Base-by-base conservation (phyloP, 1,284 basidiomycete genomes). In the Somion occarium region DNA sequence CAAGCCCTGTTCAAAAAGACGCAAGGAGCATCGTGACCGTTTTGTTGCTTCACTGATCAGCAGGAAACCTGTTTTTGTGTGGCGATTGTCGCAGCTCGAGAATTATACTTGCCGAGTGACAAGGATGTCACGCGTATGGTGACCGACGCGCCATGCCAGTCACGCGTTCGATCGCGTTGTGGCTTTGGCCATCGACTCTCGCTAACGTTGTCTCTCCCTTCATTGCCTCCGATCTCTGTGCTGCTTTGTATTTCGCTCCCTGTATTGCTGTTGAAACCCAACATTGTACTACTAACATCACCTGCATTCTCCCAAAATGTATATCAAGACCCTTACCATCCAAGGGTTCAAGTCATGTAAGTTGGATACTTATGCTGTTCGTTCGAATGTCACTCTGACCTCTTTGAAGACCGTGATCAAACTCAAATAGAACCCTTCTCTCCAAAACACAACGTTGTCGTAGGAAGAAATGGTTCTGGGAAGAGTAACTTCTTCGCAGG, bases 401-500 rank as follows among this genome's bases (percentile, higher is more conserved):
- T n/a, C 12, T 38, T 12, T 41, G 34, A 18, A 83, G 83, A 95
- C 73, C 74, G 87, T 53, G 88, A 91, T 71, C 86, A 90, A 65
- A 90, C 87, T 0, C 83, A 88, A 61, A 88, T 91, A 51, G 88
- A 90, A 61, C 86, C 87, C 0, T 91, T 91, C 64, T 88, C 86
- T 23, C 82, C 93, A 0, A 83, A 78, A 41, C 92, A 96, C 63
- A 97, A 97, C 69, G 93, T 97, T 13, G 91, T 97, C 2, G 93
- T 98, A 11, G 93, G 94, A 11, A 76, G 95, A 42, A 98, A 98
- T 77, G 95, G 94, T 9, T 93, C 90, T 18, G 94, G 94, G 50
- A 98, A 98, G 75, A 93, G 91, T 62, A 98, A 98, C 68, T 97
- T 98, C 76, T 98, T 98, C 69, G 86, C 91, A 38, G 91, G 91